A percentile compares a stretch with the other conserved stretches of the same genome.
Conservation (phyloP, 306 rosid genomes). For the Citrullus colocynthis region DNA sequence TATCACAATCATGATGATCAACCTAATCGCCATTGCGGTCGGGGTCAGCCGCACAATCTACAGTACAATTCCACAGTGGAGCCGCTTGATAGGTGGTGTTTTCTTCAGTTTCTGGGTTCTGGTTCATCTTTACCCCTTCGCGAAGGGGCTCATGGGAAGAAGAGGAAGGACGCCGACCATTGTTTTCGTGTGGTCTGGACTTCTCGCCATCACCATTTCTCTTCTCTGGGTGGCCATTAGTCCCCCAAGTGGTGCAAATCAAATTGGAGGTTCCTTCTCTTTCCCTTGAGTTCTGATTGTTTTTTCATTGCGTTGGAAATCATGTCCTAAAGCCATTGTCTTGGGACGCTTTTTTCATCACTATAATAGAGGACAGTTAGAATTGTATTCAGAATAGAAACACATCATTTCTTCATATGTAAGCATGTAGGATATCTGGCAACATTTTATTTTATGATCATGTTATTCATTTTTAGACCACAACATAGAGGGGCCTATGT, state of each 20-base stretch:
- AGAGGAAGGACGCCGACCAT: slow-evolving; percentile 92
- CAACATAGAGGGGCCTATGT: background rate
- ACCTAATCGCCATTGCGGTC: slow-evolving; percentile 86
- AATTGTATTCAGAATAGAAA: background rate
- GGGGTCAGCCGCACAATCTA: slow-evolving; percentile 89
- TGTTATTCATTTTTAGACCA: background rate
- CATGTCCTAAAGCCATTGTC: background rate
- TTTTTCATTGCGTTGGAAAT: background rate
- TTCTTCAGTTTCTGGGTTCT: slow-evolving; percentile 98
- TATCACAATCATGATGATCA: slow-evolving; percentile 85
- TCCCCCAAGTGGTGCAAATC: slow-evolving; percentile 57
- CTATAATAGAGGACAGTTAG: background rate
- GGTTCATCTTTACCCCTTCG: slow-evolving; percentile 88
- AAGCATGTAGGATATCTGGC: background rate
- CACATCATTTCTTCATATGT: background rate
- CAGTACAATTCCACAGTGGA: slow-evolving; percentile 82
- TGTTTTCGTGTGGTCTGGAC: slow-evolving; percentile 97
- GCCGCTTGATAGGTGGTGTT: slow-evolving; percentile 76
- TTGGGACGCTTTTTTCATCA: background rate
- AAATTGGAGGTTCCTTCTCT: slow-evolving; percentile 82
- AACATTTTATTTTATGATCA: background rate
- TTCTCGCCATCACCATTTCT: slow-evolving; percentile 82
- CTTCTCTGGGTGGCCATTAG: slow-evolving; percentile 98
- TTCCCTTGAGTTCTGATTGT: slow-evolving; percentile 42
- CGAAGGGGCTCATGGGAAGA: slow-evolving; percentile 95